Evolutionary conservation across 2,329 filamentous ascomycete genomes (phyloP).

Genomic region (Phialophora tarda): DNA sequence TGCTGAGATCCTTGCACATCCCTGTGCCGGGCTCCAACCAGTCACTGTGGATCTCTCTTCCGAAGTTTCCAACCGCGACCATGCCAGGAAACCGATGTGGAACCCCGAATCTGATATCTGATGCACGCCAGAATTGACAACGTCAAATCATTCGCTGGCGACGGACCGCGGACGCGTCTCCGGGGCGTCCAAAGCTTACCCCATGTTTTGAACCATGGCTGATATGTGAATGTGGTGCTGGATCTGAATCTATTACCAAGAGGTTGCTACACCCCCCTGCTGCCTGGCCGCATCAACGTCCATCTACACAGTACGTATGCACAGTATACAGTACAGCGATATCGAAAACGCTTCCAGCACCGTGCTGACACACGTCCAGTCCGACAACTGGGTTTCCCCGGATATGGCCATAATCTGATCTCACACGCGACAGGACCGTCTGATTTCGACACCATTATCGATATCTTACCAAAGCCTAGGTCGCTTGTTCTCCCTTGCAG

Average conservation of each 20-base stretch:
- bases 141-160: not conserved
- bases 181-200: not conserved
- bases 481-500: not conserved
- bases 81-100: not conserved
- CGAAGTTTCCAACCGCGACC: not conserved
- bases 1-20: not conserved
- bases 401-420: slow-evolving; percentile 4
- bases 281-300: not conserved
- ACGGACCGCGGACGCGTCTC: not conserved
- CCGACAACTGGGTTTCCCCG: not conserved
- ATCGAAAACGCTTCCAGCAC: not conserved
- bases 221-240: not conserved
- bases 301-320: not conserved
- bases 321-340: not conserved
- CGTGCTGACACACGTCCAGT: not conserved
- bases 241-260: not conserved
- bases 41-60: not conserved
- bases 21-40: not conserved
- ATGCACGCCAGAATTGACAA: not conserved
- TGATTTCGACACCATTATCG: not conserved
- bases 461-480: not conserved
- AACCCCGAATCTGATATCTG: not conserved
- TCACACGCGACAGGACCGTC: slow-evolving; percentile 6
- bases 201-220: not conserved
- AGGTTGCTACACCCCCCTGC: not conserved